Evolutionary conservation across 257 asterid species (phyloP).

Genomic region (Eustoma russellianum): DNA sequence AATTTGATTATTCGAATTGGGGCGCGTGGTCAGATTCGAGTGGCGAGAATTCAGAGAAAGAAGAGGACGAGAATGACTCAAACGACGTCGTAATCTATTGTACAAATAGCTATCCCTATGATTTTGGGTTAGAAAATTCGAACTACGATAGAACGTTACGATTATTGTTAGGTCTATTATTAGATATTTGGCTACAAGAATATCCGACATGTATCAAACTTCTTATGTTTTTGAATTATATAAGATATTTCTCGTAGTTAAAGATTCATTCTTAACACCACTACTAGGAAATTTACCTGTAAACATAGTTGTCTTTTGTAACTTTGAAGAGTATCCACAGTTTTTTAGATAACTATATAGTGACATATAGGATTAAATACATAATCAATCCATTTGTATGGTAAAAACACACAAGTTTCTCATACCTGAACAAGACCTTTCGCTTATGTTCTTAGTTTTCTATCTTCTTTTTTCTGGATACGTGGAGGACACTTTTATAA

Average conservation of each 20-base stretch:
- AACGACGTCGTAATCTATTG: not conserved
- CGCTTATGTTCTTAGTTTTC: too few relatives aligned
- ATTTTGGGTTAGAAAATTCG: not conserved
- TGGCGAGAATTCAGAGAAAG: not conserved
- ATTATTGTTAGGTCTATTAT: constrained; percentile 1
- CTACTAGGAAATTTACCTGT: not conserved
- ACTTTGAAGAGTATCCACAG: not conserved
- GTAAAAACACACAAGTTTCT: too few relatives aligned
- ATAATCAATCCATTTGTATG: too few relatives aligned
- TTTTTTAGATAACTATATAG: not conserved
- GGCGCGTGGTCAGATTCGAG: constrained; percentile 7
- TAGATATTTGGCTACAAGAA: not conserved
- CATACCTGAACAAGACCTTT: too few relatives aligned
- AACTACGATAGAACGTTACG: not conserved
- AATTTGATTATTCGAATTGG: too few relatives aligned
- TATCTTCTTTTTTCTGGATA: too few relatives aligned
- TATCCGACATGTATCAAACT: constrained; percentile 2
- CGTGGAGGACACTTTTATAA: too few relatives aligned
- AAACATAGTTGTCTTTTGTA: not conserved
- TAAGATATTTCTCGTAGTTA: not conserved
- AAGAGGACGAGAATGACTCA: not conserved
- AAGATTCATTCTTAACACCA: too few relatives aligned
- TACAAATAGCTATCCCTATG: not conserved
- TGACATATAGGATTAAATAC: too few relatives aligned
- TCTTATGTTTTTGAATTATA: not conserved